Conservation (phyloP, 495 filamentous ascomycete species). For the Aspergillus sclerotiicarbonarius region DNA sequence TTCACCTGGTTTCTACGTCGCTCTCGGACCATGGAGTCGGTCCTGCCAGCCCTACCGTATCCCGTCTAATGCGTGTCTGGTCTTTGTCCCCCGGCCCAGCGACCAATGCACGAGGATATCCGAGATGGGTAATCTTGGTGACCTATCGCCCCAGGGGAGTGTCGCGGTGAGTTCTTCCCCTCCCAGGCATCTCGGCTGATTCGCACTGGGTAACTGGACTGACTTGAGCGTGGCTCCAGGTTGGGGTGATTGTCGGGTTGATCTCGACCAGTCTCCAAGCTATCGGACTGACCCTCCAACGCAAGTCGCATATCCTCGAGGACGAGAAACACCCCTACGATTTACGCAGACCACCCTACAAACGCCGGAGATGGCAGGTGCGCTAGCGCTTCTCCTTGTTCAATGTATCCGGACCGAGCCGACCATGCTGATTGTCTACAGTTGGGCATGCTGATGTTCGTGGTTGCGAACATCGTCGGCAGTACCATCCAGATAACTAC, state of each 20-base stretch:
- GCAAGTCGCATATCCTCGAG: constrained; percentile 97
- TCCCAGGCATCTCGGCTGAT: background rate
- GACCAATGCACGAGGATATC: constrained; percentile 33
- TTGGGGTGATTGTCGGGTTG: constrained; percentile 91
- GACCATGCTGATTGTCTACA: constrained; percentile 24
- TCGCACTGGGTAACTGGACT: constrained; percentile 9
- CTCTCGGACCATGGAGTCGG: constrained; percentile 25
- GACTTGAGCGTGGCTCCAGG: constrained; percentile 41
- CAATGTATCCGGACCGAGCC: background rate
- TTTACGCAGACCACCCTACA: constrained; percentile 79
- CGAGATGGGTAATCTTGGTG: constrained; percentile 73
- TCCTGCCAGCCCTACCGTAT: constrained; percentile 18
- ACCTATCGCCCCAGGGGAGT: constrained; percentile 81
- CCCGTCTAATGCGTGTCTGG: constrained; percentile 22
- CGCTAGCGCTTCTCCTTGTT: constrained; percentile 1
- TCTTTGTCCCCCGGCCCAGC: constrained; percentile 17
- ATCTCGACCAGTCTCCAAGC: constrained; percentile 91
- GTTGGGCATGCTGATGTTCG: constrained; percentile 95
- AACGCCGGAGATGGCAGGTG: constrained; percentile 90
- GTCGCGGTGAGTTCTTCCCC: constrained; percentile 64
- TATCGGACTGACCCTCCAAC: constrained; percentile 93
- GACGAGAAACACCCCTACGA: constrained; percentile 85
- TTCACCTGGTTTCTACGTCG: constrained; percentile 4
- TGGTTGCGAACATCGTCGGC: constrained; percentile 88
- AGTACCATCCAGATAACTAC: constrained; percentile 98